These are phyloP conservation scores for Acer negundo DNA, from an alignment of 345 rosid species.

Conservation along the genomic window DNA sequence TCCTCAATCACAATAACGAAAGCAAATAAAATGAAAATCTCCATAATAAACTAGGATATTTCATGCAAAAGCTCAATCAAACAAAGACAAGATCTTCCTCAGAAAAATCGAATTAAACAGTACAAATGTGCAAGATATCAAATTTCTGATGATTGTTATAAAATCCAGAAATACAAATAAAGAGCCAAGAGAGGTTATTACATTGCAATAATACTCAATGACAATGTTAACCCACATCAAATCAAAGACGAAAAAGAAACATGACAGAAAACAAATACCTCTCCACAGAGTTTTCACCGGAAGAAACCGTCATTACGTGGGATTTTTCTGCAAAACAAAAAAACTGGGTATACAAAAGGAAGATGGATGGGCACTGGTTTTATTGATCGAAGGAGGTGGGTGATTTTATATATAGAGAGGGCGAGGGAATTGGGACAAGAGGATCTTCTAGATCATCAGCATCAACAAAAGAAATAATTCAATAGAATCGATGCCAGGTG, in stretches of 20 bases:
- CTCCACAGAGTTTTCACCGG: slow-evolving; percentile 12
- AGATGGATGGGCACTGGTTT: background rate
- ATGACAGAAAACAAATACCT: slow-evolving; percentile 3
- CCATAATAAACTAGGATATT: too few relatives aligned
- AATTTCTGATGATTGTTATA: background rate
- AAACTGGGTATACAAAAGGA: background rate
- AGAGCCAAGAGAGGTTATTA: background rate
- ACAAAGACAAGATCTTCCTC: background rate
- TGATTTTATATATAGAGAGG: background rate
- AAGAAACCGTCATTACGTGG: slow-evolving; percentile 12
- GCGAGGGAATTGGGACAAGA: background rate
- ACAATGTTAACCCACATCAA: background rate
- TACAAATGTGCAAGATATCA: too few relatives aligned
- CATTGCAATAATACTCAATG: background rate
- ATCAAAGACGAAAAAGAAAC: background rate
- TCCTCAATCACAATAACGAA: too few relatives aligned
- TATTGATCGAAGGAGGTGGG: background rate
- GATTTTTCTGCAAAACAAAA: background rate
- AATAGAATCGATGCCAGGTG: too few relatives aligned
- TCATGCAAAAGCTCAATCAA: too few relatives aligned
- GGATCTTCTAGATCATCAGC: background rate
- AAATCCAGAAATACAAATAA: too few relatives aligned
- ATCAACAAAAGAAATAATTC: background rate
- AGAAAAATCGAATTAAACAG: background rate
- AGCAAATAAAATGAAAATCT: too few relatives aligned